Evolutionary conservation across 805 yeast genomes (phyloP), one percentile per base, ranked within the genome.

Genomic region (Pichia eremophila): DNA sequence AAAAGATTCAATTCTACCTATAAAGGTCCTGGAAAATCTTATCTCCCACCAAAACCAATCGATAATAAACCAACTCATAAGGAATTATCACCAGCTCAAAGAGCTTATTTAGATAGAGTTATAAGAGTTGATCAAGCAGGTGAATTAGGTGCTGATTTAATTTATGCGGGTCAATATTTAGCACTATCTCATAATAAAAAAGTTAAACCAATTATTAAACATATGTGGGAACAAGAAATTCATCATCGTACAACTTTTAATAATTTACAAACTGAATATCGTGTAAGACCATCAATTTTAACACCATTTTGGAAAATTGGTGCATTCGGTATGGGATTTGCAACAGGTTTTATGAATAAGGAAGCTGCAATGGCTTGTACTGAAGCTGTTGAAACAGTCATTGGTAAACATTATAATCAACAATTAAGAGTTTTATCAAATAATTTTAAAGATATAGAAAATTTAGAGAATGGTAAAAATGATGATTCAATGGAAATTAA

Each of bases 321-420:
- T 4, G 98, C 99, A 0, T 72, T 84, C 44, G 81, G 81, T 0
- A 72, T 93, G 70, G 99, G 99, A 4, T 78, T 79, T 1, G 84
- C 82, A 1, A 93, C 98, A 0, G 97, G 96, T 0, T 57, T 85
- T 46, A 66, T 89, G 52, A 83, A 96, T 17, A 87, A 88, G 59
- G 96, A 91, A 62, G 97, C 96, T 2, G 98, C 99, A 2, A 93
- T 93, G 99, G 98, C 99, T 1, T 93, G 99, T 63, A 93, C 99
- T 0, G 98, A 90, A 51, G 98, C 98, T 0, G 98, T 93, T 2
- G 99, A 93, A 65, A 93, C 99, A 0, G 98, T 93, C 7, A 93
- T 93, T 63, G 99, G 99, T 2, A 85, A 86, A 2, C 99, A 93
- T 63, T 93, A 93, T 66, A 93, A 93, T 62, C 82, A 81, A 51